These are phyloP conservation scores for Dothidotthia symphoricarpi DNA, from an alignment of 2,329 filamentous ascomycete species.

Conservation along the genomic window DNA sequence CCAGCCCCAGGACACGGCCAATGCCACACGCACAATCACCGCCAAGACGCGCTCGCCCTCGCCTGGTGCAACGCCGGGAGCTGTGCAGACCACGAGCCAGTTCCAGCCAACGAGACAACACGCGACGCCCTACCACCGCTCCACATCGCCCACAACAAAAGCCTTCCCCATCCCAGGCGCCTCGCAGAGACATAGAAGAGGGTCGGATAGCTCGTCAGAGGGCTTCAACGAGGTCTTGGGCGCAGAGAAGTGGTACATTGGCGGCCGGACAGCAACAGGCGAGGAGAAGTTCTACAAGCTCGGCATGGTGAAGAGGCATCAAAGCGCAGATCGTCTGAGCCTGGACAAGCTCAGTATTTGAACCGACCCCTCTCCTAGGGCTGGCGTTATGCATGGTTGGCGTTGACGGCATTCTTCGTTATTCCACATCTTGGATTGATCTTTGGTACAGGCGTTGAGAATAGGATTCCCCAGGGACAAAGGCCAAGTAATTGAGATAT, in stretches of 20 bases:
- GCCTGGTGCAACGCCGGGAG: constrained; percentile 39
- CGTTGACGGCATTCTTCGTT: constrained; percentile 22
- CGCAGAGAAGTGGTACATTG: constrained; percentile 79
- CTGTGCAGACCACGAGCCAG: constrained; percentile 41
- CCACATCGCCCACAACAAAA: constrained; percentile 38
- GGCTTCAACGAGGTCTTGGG: constrained; percentile 72
- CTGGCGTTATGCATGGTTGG: constrained; percentile 27
- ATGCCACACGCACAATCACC: constrained; percentile 43
- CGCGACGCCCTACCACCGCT: constrained; percentile 40
- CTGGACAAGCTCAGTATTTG: constrained; percentile 73
- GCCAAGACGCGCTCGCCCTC: constrained; percentile 34
- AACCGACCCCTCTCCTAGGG: constrained; percentile 22
- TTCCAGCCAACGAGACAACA: constrained; percentile 45
- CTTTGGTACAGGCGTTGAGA: constrained; percentile 12
- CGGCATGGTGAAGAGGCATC: constrained; percentile 69
- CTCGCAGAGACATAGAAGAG: constrained; percentile 52
- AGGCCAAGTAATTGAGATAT: constrained; percentile 1
- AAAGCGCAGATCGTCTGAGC: constrained; percentile 72
- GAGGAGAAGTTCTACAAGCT: constrained; percentile 81
- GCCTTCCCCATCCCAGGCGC: constrained; percentile 39
- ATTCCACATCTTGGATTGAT: constrained; percentile 9
- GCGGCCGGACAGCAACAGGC: constrained; percentile 70
- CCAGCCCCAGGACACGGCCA: constrained; percentile 41
- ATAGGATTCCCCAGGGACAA: constrained; percentile 5
- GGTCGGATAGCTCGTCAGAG: constrained; percentile 72